Evolutionary conservation across 345 rosid genomes (phyloP).

Genomic region (Ceriops tagal): DNA sequence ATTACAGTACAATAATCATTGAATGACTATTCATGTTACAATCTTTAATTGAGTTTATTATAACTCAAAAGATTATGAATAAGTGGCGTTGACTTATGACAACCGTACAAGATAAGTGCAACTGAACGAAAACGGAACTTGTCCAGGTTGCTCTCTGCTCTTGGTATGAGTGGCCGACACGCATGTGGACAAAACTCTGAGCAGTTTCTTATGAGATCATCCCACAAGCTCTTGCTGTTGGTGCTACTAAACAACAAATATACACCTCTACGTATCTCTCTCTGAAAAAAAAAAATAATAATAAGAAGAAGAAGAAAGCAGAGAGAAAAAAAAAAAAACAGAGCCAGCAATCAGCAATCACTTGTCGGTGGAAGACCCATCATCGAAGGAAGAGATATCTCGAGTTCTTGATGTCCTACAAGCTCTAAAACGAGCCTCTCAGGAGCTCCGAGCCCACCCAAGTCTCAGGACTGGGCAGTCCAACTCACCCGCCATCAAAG

Average conservation of each 20-base stretch:
- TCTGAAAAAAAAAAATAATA: neutral
- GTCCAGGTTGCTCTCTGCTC: no score
- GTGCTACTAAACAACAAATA: no score
- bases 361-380: slow-evolving; percentile 16
- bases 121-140: no score
- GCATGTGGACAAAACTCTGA: neutral
- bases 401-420: slow-evolving; percentile 44
- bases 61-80: no score
- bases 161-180: no score
- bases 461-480: slow-evolving; percentile 26
- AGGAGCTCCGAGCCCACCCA: slow-evolving; percentile 48
- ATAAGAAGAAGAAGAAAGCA: no score
- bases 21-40: no score
- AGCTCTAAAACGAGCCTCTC: slow-evolving; percentile 67
- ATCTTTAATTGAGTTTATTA: no score
- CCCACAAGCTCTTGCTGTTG: neutral
- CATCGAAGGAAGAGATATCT: slow-evolving; percentile 22
- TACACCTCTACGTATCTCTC: neutral
- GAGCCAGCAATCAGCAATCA: neutral
- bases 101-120: no score
- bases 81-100: no score
- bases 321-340: neutral
- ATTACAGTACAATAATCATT: no score
- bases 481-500: slow-evolving; percentile 45
- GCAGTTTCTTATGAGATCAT: neutral